Evolutionary conservation across 2,329 filamentous ascomycete genomes (phyloP), one percentile per base, ranked within the genome.

Genomic region (Ophiostoma triangulosporum): DNA sequence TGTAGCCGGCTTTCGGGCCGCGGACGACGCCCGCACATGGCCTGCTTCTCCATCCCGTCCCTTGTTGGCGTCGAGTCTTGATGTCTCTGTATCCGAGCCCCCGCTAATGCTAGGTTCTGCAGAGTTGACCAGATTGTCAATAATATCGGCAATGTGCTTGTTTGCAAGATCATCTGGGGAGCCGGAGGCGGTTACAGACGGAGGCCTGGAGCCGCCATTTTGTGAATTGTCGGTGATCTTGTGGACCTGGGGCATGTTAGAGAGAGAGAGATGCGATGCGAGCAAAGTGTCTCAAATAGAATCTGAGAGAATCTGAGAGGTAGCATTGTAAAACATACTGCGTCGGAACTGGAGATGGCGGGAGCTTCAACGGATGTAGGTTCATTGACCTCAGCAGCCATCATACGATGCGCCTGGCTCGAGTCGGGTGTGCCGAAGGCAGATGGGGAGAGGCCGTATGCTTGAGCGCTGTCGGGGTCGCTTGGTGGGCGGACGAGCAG

Each of bases 81-180:
- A 82, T 60, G 80, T 78, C 64, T 90, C 86, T 38, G 80, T 88
- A 68, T 90, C 86, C 54, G 86, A 90, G 61, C 81, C 83, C 60
- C 83, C 84, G 65, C 81, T 88, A 58, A 79, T 73, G 64, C 84
- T 87, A 58, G 80, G 80, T 62, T 84, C 79, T 59, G 78, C 74
- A 56, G 81, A 84, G 64, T 76, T 75, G 58, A 75, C 69, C 59
- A 76, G 71, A 62, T 81, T 73, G 62, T 84, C 80, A 57, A 79
- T 71, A 57, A 70, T 73, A 54, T 70, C 73, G 63, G 71, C 69
- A 63, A 78, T 75, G 63, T 74, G 74, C 66, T 77, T 80, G 63
- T 77, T 76, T 61, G 74, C 76, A 60, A 74, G 68, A 56, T 78
- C 77, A 61, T 80, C 71, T 63, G 66, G 66, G 60, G 70, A 65